These are phyloP conservation scores for Solanum acaule DNA, from an alignment of 257 asterid species.

Conservation along the genomic window DNA sequence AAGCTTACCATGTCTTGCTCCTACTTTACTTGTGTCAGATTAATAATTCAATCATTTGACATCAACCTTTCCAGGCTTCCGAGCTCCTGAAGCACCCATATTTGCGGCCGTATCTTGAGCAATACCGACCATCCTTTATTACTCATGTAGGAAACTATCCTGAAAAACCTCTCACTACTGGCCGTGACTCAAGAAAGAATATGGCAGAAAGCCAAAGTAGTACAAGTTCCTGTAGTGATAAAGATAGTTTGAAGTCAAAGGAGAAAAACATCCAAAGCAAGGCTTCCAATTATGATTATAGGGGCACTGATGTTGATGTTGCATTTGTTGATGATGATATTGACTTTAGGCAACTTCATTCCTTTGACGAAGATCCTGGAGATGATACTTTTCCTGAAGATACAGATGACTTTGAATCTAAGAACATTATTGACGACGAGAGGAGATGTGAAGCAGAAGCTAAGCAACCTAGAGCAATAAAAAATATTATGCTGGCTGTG, in stretches of 20 bases:
- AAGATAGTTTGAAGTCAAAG: slow-evolving; percentile 55
- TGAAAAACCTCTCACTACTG: slow-evolving; percentile 30
- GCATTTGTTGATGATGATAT: slow-evolving; percentile 35
- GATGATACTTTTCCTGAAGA: slow-evolving; percentile 15
- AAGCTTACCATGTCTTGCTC: slow-evolving; percentile 20
- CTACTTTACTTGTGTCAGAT: not conserved
- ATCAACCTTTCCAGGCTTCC: slow-evolving; percentile 52
- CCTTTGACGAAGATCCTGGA: slow-evolving; percentile 18
- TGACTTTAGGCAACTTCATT: slow-evolving; percentile 12
- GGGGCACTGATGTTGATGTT: slow-evolving; percentile 28
- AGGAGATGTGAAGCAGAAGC: slow-evolving; percentile 13
- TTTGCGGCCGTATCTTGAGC: slow-evolving; percentile 68
- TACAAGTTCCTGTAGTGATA: slow-evolving; percentile 89
- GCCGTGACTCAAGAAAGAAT: slow-evolving; percentile 35
- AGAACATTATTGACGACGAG: slow-evolving; percentile 4
- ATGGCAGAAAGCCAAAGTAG: slow-evolving; percentile 96
- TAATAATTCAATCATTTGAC: not conserved
- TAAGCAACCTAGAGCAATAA: slow-evolving; percentile 66
- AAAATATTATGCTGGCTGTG: slow-evolving; percentile 61
- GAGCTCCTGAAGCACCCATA: slow-evolving; percentile 85
- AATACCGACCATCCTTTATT: slow-evolving; percentile 54
- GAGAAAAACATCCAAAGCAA: slow-evolving; percentile 30
- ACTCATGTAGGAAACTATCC: slow-evolving; percentile 16
- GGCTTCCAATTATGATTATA: slow-evolving; percentile 23
- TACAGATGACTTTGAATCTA: slow-evolving; percentile 25